A percentile compares a stretch with the other conserved stretches of the same genome.
Evolutionary conservation across 202 grass and related monocot genomes (phyloP).

Genomic region (Saccharum hybrid): DNA sequence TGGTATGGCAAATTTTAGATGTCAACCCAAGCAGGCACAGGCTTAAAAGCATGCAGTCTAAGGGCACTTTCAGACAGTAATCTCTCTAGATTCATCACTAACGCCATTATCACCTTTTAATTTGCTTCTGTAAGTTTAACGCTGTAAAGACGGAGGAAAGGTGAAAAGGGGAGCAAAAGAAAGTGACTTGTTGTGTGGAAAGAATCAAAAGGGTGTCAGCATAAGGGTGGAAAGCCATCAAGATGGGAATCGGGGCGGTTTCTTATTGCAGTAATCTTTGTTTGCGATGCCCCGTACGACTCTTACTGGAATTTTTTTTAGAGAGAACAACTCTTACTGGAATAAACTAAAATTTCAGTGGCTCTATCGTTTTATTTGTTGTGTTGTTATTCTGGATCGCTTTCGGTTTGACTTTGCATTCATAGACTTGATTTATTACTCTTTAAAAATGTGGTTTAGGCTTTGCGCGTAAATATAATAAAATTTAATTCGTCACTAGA

Average conservation of each 20-base stretch:
- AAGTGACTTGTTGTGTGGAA: conserved; percentile 35
- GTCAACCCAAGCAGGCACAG: too few species aligned
- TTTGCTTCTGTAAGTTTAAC: conserved; percentile 1
- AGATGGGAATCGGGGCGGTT: not conserved
- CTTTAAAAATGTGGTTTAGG: not conserved
- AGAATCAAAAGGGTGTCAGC: conserved; percentile 47
- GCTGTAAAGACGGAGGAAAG: conserved; percentile 29
- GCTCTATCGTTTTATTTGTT: not conserved
- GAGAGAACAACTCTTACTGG: not conserved
- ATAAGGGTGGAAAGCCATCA: conserved; percentile 9
- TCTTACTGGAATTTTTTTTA: not conserved
- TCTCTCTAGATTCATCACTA: conserved; percentile 2
- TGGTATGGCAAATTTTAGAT: too few species aligned
- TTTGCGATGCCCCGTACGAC: not conserved
- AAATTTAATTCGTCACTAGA: not conserved
- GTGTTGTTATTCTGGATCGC: not conserved
- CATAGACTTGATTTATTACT: not conserved
- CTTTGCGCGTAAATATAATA: not conserved
- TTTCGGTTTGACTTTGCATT: conserved; percentile 23
- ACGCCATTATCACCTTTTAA: conserved; percentile 1
- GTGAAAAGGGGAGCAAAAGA: conserved; percentile 28
- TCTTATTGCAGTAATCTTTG: conserved; percentile 6
- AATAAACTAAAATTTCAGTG: not conserved
- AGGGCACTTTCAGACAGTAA: conserved; percentile 7
- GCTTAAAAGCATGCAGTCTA: not conserved